phyloP scores from a whole-genome alignment of 306 rosid species.

The Clitoria ternatea region DNA sequence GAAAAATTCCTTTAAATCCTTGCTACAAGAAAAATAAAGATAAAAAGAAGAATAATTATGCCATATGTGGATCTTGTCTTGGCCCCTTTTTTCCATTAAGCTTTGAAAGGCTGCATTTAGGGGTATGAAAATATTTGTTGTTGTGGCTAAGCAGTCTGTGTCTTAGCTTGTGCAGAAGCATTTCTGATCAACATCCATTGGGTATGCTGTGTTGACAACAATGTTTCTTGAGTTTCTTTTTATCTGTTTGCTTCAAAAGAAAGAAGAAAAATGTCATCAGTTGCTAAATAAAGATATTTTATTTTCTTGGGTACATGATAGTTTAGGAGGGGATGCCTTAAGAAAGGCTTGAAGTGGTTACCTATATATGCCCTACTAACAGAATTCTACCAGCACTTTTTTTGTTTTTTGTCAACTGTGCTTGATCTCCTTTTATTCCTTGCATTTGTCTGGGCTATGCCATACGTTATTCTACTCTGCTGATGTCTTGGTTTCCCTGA shows the following conservation, averaged over 20 bases:
- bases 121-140: background rate
- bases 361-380: background rate
- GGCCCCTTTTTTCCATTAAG: background rate
- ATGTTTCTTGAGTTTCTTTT: background rate
- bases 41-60: background rate
- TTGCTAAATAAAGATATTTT: background rate
- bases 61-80: background rate
- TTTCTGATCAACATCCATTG: background rate
- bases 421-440: background rate
- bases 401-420: background rate
- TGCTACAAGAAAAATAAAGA: background rate
- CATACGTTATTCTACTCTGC: background rate
- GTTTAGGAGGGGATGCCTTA: background rate
- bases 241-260: constrained; percentile 6
- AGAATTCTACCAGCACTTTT: background rate
- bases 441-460: background rate
- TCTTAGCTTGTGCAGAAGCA: background rate
- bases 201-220: background rate
- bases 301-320: background rate
- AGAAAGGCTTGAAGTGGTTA: no score
- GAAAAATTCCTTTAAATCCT: constrained; percentile 12
- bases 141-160: background rate
- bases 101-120: background rate
- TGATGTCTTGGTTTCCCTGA: background rate
- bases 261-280: background rate